phyloP scores from a whole-genome alignment of 164 flowering plant species.

The Santalum album region DNA sequence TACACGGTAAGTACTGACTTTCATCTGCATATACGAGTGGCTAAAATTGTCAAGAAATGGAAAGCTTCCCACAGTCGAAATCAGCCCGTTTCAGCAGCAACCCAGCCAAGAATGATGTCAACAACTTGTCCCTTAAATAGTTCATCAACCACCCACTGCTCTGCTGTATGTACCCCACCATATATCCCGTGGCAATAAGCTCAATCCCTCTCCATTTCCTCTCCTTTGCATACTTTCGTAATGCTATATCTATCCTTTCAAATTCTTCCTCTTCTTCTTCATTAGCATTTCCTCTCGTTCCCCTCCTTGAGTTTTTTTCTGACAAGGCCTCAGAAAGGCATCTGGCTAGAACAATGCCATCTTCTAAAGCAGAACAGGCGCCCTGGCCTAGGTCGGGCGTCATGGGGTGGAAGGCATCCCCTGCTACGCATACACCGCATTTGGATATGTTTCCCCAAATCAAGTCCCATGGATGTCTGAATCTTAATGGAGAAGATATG shows the following conservation, averaged over 20 bases:
- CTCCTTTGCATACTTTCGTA: constrained; percentile 35
- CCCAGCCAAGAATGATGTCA: constrained; percentile 19
- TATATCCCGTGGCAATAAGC: constrained; percentile 30
- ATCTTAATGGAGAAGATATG: constrained; percentile 17
- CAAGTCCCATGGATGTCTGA: constrained; percentile 31
- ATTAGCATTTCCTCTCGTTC: no score
- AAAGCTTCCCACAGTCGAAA: constrained; percentile 40
- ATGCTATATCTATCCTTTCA: constrained; percentile 23
- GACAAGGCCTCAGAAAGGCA: constrained; percentile 35
- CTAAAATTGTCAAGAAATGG: constrained; percentile 8
- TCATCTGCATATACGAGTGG: no score
- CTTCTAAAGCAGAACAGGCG: constrained; percentile 42
- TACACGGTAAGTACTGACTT: no score
- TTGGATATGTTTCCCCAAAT: constrained; percentile 30
- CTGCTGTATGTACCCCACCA: constrained; percentile 33
- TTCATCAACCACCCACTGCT: constrained; percentile 20
- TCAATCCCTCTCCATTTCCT: constrained; percentile 49
- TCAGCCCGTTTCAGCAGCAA: constrained; percentile 23
- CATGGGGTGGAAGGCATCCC: constrained; percentile 41
- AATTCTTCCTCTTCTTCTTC: constrained; percentile 15
- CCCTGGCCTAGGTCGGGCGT: constrained; percentile 53
- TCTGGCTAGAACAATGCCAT: constrained; percentile 35
- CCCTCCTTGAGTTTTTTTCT: background rate
- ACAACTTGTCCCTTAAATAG: constrained; percentile 27
- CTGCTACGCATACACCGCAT: constrained; percentile 36